Evolutionary conservation across 2,329 filamentous ascomycete species (phyloP), one percentile per base, ranked within the genome.

Genomic region (Spiromastix sp.): DNA sequence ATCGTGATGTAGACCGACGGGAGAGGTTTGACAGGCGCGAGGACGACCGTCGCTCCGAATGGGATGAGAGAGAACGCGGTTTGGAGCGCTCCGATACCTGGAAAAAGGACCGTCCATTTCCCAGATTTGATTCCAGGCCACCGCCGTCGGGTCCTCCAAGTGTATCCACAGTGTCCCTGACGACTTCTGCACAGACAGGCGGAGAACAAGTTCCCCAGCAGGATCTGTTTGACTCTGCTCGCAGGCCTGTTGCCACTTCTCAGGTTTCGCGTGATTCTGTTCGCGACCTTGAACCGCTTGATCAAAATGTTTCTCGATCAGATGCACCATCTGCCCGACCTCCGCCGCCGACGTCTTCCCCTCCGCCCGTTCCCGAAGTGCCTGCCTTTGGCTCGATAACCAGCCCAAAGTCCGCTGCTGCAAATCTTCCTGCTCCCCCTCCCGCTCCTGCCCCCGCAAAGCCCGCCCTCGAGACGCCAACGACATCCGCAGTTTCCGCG

Each of bases 321-420:
- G 56, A 60, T 22, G 33, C 39, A 2, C 21, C 42, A 5, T 54
- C 57, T 30, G 54, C 57, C 4, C 35, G 46, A 4, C 44, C 46
- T 13, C 40, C 46, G 13, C 37, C 47, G 13, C 56, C 59, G 37
- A 47, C 49, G 4, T 61, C 59, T 4, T 53, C 59, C 2, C 59
- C 59, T 11, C 57, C 57, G 17, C 52, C 59, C 10, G 56, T 51
- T 32, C 59, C 60, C n/a, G 60, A 62, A 32, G 59, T 63, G 6
- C 60, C 60, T 18, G 59, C 60, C 2, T 63, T 63, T 50, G 60
- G 59, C 13, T 61, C 57, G 3, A 48, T 63, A 8, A 44, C 49
- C 13, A 45, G 54, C 9, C 49, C 55, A 4, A 49, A 53, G n/a
- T 46, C 45, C 2, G 41, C 44, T 11, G 22, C 46, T 7, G 36